phyloP scores from a whole-genome alignment of 169 alveolate species.

The Plasmodium inui region DNA sequence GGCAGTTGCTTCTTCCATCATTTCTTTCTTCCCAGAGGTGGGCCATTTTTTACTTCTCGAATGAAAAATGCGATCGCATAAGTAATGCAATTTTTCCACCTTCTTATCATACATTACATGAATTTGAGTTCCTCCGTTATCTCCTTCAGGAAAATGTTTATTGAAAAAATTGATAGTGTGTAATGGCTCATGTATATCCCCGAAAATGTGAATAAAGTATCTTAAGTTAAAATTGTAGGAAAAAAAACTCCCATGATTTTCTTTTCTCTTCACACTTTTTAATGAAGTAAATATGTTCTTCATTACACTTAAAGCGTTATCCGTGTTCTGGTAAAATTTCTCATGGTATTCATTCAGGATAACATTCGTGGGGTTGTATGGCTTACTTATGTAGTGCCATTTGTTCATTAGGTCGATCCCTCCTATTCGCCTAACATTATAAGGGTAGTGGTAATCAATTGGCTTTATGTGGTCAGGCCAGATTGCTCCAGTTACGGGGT shows the following conservation, averaged over 20 bases:
- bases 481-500: constrained; percentile 76
- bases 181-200: constrained; percentile 90
- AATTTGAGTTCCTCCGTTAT: constrained; percentile 84
- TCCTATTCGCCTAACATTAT: constrained; percentile 36
- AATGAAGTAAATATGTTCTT: constrained; percentile 26
- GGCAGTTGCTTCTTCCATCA: constrained; percentile 6
- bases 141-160: constrained; percentile 83
- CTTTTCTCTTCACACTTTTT: constrained; percentile 25
- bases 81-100: constrained; percentile 39
- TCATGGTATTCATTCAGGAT: constrained; percentile 9
- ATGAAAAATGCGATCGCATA: constrained; percentile 61
- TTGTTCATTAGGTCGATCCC: constrained; percentile 40
- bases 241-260: constrained; percentile 63
- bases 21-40: background rate
- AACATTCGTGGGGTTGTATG: constrained; percentile 40
- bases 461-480: constrained; percentile 83
- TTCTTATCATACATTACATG: constrained; percentile 18
- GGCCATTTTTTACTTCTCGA: constrained; percentile 58
- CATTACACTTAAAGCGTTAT: constrained; percentile 32
- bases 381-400: constrained; percentile 55
- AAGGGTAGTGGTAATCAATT: constrained; percentile 10
- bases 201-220: constrained; percentile 87
- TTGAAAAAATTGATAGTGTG: constrained; percentile 79
- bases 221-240: constrained; percentile 78
- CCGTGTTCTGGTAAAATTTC: constrained; percentile 18